Evolutionary conservation across 805 yeast genomes (phyloP), one percentile per base, ranked within the genome.

Genomic region (Danielia reshetovae): DNA sequence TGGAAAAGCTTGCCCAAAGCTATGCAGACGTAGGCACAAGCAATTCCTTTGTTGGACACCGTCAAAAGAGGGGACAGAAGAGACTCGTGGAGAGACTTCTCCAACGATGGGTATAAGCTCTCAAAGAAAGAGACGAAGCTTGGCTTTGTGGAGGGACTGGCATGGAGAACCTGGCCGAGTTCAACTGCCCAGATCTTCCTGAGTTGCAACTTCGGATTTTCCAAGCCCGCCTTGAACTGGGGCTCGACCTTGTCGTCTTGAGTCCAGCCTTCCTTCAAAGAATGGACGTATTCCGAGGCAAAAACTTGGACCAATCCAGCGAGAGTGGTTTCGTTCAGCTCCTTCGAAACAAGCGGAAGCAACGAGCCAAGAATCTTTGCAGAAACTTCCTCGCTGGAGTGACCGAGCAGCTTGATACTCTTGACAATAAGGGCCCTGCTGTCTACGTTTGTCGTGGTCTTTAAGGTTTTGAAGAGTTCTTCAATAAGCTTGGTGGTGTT

Each of bases 271-370:
- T 32, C 30, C 3, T 33, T 30, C 23, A 37, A 30, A n/a, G 34
- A 36, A n/a, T 13, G 18, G 8, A 69, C 49, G 17, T 71, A 62
- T 42, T 75, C 79, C 2, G 44, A 41, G 25, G 78, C 66, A 35
- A 77, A 70, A 0, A 82, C 72, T 7, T 59, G 54, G 5, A 81
- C 62, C 38, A 78, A 62, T 3, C 66, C 60, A 3, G 61, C 39
- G 25, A 88, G 63, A 0, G 85, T 75, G 1, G 43, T 12, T 51
- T 90, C 97, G 47, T 87, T 85, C 29, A 78, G 75, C 49, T 90
- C 97, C 46, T 85, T 88, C 0, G 74, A 34, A 3, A 82, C 64
- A n/a, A 79, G 59, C 2, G 81, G 68, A 1, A 70, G 43, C 23
- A 86, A 51, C 0, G 60, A 67, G 1, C 59, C 49, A 2, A 74